Percentiles rank a stretch among this genome's conserved stretches.
Evolutionary conservation across 768 basidiomycete species (phyloP).

Genomic region (Dioszegia crocea): DNA sequence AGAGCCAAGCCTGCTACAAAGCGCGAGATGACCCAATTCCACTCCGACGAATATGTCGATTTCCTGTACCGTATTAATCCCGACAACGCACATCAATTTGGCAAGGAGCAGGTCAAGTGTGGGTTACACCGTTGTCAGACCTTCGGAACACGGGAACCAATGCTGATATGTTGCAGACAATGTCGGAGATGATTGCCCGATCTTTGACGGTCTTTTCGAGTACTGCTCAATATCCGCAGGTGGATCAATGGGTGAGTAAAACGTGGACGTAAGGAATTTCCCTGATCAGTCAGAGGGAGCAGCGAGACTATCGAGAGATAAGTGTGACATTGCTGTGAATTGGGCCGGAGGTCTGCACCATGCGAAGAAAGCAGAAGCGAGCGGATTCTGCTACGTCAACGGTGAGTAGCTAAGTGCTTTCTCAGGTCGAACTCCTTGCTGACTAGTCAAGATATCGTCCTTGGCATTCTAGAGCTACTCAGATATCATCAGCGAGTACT

Average conservation of each 20-base stretch:
- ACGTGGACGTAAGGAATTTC: no score
- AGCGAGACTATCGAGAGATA: conserved; percentile 86
- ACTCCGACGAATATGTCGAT: conserved; percentile 98
- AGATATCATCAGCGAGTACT: conserved; percentile 89
- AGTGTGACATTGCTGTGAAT: conserved; percentile 97
- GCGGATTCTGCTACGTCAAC: conserved; percentile 98
- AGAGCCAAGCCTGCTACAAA: conserved; percentile 98
- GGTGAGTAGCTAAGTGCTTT: conserved; percentile 55
- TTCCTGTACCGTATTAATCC: conserved; percentile 91
- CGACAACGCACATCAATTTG: conserved; percentile 86
- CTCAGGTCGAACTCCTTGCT: neutral
- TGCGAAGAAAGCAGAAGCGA: conserved; percentile 98
- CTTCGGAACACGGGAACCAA: neutral
- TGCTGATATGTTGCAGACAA: conserved; percentile 61
- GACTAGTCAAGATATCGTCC: conserved; percentile 76
- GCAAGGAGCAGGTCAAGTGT: conserved; percentile 97
- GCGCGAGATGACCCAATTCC: conserved; percentile 98
- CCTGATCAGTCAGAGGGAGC: conserved; percentile 99
- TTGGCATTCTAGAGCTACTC: conserved; percentile 90
- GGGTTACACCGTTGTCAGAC: conserved; percentile 26
- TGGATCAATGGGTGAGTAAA: conserved; percentile 85
- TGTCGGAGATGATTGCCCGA: conserved; percentile 97
- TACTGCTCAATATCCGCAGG: conserved; percentile 99
- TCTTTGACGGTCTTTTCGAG: conserved; percentile 97
- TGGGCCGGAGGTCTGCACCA: conserved; percentile 99